Evolutionary conservation across 202 grass and related monocot genomes (phyloP).

Genomic region (Zoysia matrella): DNA sequence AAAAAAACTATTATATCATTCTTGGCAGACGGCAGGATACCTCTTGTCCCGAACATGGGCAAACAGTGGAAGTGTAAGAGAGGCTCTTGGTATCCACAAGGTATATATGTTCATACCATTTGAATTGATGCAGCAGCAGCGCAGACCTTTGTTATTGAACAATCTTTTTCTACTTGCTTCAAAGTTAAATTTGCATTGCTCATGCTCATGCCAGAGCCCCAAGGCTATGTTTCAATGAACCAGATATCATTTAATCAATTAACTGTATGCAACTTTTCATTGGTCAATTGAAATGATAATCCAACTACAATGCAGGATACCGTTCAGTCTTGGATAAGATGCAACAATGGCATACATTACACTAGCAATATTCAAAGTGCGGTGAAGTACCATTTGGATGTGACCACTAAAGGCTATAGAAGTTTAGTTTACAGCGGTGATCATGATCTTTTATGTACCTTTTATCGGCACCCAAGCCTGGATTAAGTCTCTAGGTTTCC

Average conservation of each 20-base stretch:
- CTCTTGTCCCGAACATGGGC: slow-evolving; percentile 60
- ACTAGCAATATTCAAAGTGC: slow-evolving; percentile 48
- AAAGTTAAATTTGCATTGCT: no score
- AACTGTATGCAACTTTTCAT: no score
- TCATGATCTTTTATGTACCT: slow-evolving; percentile 52
- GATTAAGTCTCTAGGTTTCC: no score
- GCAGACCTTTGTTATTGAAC: no score
- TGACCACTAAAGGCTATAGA: slow-evolving; percentile 67
- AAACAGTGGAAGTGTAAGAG: slow-evolving; percentile 44
- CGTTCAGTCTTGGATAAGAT: slow-evolving; percentile 59
- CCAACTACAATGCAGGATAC: slow-evolving; percentile 55
- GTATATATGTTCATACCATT: slow-evolving; percentile 14
- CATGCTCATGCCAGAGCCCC: no score
- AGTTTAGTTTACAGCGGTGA: slow-evolving; percentile 64
- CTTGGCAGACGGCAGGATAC: slow-evolving; percentile 57
- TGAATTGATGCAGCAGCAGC: no score
- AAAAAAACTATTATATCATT: not conserved
- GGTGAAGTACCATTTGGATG: slow-evolving; percentile 56
- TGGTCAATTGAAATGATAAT: no score
- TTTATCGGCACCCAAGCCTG: slow-evolving; percentile 40
- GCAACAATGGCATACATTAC: slow-evolving; percentile 47
- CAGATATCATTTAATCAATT: no score
- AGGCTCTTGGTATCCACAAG: slow-evolving; percentile 44
- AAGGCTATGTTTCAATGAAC: no score
- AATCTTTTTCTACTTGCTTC: no score